Base-by-base conservation (phyloP, 1,284 basidiomycete species). In the Apiotrichum gracile region DNA sequence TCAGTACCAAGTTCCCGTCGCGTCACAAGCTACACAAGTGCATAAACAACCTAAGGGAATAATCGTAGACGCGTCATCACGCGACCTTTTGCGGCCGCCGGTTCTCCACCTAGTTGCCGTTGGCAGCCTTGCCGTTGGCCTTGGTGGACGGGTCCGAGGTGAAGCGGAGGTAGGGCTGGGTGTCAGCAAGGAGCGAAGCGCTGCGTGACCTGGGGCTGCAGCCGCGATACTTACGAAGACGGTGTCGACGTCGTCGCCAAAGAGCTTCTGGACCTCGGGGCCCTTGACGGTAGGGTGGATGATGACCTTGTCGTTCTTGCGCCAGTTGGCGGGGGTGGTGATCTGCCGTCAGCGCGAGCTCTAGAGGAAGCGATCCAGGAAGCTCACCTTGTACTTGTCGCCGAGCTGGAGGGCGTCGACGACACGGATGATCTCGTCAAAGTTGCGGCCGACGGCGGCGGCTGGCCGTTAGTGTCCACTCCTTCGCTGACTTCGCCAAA, bases 391-490 rank as follows among this genome's bases (percentile, higher is more conserved):
- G 80, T 93, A 80, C 79, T 88, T 91, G 81, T 97, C 93, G 45
- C 90, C 89, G 57, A 94, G 80, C 75, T 98, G 96, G 53, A 99
- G 84, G 47, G 91, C 85, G 73, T 90, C 87, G 61, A 91, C 78
- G 51, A 84, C 83, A 47, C 93, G 85, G 57, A 96, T 74, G 65
- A 96, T 85, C 77, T 97, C 93, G 67, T 86, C 85, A 63, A 81
- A 82, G 64, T 80, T 77, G 45, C 80, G 76, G 26, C 79, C 79
- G 33, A 77, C 78, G 16, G 85, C 84, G 41, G 90, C 91, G 52
- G 92, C 34, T 35, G n/a, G 34, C 34, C n/a, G 16, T 35, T n/a
- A 17, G 34, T 35, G 16, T 17, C 3, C 16, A n/a, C n/a, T n/a
- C n/a, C n/a, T n/a, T n/a, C n/a, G n/a, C n/a, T n/a, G n/a, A n/a